Percentiles rank a stretch among this genome's conserved stretches.
These are phyloP conservation scores for Lobosporangium transversale DNA, from an alignment of 192 early-diverging fungal genomes.

Conservation along the genomic window DNA sequence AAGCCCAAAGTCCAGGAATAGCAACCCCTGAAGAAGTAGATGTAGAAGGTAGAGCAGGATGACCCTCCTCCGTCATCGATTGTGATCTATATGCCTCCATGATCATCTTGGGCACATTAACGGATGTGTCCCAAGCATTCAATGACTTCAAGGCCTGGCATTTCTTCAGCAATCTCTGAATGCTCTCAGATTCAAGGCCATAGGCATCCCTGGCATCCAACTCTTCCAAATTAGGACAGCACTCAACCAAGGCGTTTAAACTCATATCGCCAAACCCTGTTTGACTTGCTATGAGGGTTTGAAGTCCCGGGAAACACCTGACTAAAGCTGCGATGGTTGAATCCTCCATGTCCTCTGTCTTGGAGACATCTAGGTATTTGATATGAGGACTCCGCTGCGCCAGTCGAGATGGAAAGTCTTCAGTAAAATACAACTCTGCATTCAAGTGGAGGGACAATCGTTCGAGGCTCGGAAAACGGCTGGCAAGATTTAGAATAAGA, in stretches of 20 bases:
- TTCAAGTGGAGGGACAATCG: conserved; percentile 3
- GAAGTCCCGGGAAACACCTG: conserved; percentile 6
- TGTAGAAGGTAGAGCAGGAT: not conserved
- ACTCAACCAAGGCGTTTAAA: conserved; percentile 19
- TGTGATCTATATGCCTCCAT: conserved; percentile 14
- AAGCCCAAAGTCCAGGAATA: conserved; percentile 10
- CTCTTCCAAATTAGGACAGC: conserved; percentile 3
- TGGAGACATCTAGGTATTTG: conserved; percentile 13
- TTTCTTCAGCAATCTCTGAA: conserved; percentile 11
- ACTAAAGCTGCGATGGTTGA: conserved; percentile 9
- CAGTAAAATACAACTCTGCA: conserved; percentile 7
- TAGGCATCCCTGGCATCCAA: conserved; percentile 3
- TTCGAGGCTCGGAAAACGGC: conserved; percentile 10
- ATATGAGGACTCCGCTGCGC: conserved; percentile 10
- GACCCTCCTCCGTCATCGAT: not conserved
- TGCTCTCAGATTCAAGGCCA: not conserved
- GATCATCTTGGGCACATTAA: conserved; percentile 20
- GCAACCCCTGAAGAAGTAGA: not conserved
- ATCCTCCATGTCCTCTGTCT: conserved; percentile 23
- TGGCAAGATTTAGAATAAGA: conserved; percentile 12
- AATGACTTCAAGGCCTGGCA: conserved; percentile 2
- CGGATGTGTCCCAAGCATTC: conserved; percentile 12
- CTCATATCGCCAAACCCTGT: conserved; percentile 12
- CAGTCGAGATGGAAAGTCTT: conserved; percentile 4
- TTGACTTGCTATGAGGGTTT: conserved; percentile 4